phyloP scores from a whole-genome alignment of 108 stramenopile genomes.

The Cylindrotheca fusiformis region DNA sequence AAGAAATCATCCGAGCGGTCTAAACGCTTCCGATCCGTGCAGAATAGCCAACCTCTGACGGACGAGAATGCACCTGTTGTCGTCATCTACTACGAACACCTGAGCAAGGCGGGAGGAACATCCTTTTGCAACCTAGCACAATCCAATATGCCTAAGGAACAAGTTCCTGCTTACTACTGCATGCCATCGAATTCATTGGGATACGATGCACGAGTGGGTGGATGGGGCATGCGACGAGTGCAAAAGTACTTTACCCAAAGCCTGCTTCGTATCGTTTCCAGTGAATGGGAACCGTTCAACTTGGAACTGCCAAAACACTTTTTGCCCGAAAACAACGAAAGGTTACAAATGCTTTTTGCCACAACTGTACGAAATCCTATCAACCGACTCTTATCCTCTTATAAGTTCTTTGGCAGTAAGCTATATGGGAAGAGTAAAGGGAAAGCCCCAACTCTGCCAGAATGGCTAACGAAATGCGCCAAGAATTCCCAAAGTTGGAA shows the following conservation, averaged over 20 bases:
- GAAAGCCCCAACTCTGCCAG: neutral
- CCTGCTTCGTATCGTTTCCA: neutral
- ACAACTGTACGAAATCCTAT: neutral
- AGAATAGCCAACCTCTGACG: too few species aligned
- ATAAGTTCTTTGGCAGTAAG: neutral
- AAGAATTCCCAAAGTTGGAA: neutral
- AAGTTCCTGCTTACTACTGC: constrained; percentile 34
- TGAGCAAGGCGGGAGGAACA: constrained; percentile 76
- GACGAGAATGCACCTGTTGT: neutral
- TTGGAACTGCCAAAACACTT: neutral
- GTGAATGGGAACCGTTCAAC: neutral
- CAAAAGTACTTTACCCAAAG: neutral
- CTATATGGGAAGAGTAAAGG: neutral
- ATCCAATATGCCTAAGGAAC: constrained; percentile 44
- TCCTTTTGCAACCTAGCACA: constrained; percentile 71
- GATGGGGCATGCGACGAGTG: neutral
- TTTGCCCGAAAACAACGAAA: neutral
- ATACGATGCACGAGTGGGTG: neutral
- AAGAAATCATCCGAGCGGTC: neutral
- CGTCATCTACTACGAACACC: constrained; percentile 64
- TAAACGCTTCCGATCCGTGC: neutral
- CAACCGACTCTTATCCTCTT: neutral
- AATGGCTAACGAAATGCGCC: neutral
- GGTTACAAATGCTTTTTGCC: neutral
- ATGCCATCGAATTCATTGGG: neutral